A percentile compares a stretch with the other conserved stretches of the same genome.
These are phyloP conservation scores for Corchorus olitorius DNA, from an alignment of 345 rosid species.

Conservation along the genomic window DNA sequence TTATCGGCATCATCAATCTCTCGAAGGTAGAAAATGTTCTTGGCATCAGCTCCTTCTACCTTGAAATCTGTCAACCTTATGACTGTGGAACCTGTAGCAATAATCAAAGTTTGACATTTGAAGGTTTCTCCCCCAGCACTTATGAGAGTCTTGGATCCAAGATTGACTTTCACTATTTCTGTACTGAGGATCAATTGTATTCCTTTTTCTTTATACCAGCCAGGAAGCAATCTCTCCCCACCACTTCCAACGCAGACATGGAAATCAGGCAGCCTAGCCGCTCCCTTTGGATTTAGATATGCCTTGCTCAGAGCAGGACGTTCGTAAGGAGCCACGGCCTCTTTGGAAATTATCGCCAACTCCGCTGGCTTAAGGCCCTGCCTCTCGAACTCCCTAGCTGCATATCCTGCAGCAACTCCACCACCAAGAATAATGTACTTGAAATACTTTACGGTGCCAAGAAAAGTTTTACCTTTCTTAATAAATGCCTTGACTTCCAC, in stretches of 20 bases:
- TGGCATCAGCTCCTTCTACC: slow-evolving; percentile 70
- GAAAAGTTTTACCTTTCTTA: slow-evolving; percentile 13
- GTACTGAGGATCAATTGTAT: slow-evolving; percentile 79
- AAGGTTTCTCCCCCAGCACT: slow-evolving; percentile 66
- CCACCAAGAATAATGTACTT: slow-evolving; percentile 93
- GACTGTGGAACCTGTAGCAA: slow-evolving; percentile 92
- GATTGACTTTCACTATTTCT: slow-evolving; percentile 83
- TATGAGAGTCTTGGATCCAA: slow-evolving; percentile 62
- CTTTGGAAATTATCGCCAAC: slow-evolving; percentile 82
- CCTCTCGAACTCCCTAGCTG: slow-evolving; percentile 80
- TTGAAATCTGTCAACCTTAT: slow-evolving; percentile 63
- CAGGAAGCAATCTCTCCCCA: slow-evolving; percentile 77
- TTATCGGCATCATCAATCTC: slow-evolving; percentile 65
- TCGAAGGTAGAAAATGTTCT: slow-evolving; percentile 63
- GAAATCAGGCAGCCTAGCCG: slow-evolving; percentile 79
- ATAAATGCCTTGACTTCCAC: slow-evolving; percentile 13
- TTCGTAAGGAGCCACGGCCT: slow-evolving; percentile 86
- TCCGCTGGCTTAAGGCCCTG: slow-evolving; percentile 83
- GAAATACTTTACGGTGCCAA: slow-evolving; percentile 48
- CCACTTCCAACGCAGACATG: slow-evolving; percentile 90
- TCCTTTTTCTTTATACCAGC: slow-evolving; percentile 87
- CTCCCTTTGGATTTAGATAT: slow-evolving; percentile 69
- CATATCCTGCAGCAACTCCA: slow-evolving; percentile 93
- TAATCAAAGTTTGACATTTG: slow-evolving; percentile 64
- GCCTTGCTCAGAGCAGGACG: slow-evolving; percentile 98